Percentiles rank a stretch among this genome's conserved stretches.
Conservation (phyloP, 2,329 filamentous ascomycete species). For the Arthrobotrys entomopaga region DNA sequence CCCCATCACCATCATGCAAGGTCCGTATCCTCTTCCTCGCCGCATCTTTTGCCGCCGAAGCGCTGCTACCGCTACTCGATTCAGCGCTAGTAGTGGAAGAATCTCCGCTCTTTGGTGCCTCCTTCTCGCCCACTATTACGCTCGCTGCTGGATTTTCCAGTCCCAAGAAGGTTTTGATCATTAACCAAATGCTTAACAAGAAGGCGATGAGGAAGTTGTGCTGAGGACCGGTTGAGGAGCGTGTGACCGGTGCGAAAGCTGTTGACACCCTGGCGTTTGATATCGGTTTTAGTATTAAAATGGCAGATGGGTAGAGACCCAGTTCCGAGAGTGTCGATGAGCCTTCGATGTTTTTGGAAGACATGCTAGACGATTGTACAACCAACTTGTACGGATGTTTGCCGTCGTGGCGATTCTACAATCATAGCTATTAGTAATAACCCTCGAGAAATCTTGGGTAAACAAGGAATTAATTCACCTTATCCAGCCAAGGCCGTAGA, state of each 20-base stretch:
- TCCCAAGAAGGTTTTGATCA: conserved; percentile 48
- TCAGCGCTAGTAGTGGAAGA: neutral
- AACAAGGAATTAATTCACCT: conserved; percentile 6
- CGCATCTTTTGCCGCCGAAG: conserved; percentile 31
- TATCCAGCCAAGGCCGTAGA: conserved; percentile 45
- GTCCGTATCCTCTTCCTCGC: conserved; percentile 51
- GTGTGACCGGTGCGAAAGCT: conserved; percentile 30
- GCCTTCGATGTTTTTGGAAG: conserved; percentile 40
- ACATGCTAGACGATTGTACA: conserved; percentile 16
- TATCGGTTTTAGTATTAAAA: conserved; percentile 44
- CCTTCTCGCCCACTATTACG: conserved; percentile 24
- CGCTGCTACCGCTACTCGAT: conserved; percentile 1
- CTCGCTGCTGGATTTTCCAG: conserved; percentile 33
- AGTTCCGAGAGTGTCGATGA: conserved; percentile 27
- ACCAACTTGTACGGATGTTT: conserved; percentile 46
- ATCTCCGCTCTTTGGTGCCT: conserved; percentile 10
- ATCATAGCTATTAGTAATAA: neutral
- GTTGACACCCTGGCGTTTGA: conserved; percentile 20
- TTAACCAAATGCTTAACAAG: conserved; percentile 42
- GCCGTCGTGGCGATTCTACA: conserved; percentile 41
- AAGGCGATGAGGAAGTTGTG: conserved; percentile 49
- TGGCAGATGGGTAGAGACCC: conserved; percentile 44
- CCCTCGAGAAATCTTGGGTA: neutral
- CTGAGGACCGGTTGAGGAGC: conserved; percentile 9
- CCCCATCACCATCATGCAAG: conserved; percentile 40